A percentile compares a stretch with the other conserved stretches of the same genome.
These are phyloP conservation scores for Ampelomyces quisqualis DNA, from an alignment of 2,329 filamentous ascomycete genomes.

Conservation along the genomic window DNA sequence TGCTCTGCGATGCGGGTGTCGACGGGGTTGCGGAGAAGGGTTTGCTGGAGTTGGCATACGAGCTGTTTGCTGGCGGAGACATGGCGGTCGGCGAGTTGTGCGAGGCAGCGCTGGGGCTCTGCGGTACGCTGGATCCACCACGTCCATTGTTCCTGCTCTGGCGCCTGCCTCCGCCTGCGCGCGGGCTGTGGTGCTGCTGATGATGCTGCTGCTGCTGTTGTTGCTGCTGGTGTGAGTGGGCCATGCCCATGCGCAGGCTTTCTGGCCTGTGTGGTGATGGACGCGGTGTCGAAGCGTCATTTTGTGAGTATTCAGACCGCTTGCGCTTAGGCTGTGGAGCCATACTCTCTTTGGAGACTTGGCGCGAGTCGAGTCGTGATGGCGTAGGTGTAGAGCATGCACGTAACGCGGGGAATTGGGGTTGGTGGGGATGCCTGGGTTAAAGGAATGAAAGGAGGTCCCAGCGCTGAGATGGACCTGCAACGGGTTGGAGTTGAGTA, in stretches of 20 bases:
- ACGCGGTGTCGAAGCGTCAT: constrained; percentile 44
- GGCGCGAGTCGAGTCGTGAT: constrained; percentile 22
- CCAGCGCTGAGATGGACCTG: constrained; percentile 10
- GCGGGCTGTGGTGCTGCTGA: constrained; percentile 25
- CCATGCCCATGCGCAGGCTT: constrained; percentile 52
- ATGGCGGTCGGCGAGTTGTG: constrained; percentile 37
- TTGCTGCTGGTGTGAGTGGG: constrained; percentile 2
- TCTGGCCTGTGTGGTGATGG: constrained; percentile 56
- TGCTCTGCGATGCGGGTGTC: constrained; percentile 16
- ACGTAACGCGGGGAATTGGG: constrained; percentile 7
- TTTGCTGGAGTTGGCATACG: constrained; percentile 15
- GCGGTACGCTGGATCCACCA: constrained; percentile 33
- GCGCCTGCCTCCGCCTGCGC: constrained; percentile 33
- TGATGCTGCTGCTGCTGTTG: constrained; percentile 2
- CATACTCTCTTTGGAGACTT: constrained; percentile 47
- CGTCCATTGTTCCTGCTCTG: constrained; percentile 31
- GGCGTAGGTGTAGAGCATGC: constrained; percentile 32
- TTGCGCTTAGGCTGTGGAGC: constrained; percentile 61
- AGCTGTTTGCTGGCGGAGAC: constrained; percentile 29
- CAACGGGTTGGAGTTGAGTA: constrained; percentile 11
- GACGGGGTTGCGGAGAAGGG: constrained; percentile 13
- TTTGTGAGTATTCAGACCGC: constrained; percentile 51
- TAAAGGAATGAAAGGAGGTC: constrained; percentile 1
- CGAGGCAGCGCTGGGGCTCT: constrained; percentile 28
- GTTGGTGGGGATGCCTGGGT: background rate